Base-by-base conservation (phyloP, 2,329 filamentous ascomycete species). In the Diaporthe sp. region DNA sequence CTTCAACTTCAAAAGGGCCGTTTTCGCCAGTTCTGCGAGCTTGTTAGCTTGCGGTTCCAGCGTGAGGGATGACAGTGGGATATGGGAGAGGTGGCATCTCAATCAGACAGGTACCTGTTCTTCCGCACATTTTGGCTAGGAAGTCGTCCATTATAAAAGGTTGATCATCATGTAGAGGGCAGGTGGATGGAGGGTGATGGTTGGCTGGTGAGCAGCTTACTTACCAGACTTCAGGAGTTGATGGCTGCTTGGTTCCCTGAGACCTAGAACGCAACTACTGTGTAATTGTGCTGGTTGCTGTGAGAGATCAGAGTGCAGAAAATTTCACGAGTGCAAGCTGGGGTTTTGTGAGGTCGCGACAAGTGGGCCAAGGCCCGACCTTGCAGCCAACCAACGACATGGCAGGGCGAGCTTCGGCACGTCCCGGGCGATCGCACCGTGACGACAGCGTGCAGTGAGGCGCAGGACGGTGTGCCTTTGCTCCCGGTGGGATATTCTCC, bases 61-160 rank as follows among this genome's bases (percentile, higher is more conserved):
- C 9, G 17, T 5, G 8, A 35, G 25, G 47, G 12, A 35, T 22
- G 25, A 63, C 32, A 37, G 19, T 51, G 25, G 22, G 22, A 39
- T 32, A 25, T 51, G 2, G 58, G 56, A 51, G 39, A 9, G 9
- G 19, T 35, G 58, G 37, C 47, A 42, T 73, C 63, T 61, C 53
- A 44, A 59, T 70, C 65, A 73, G 71, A 73, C 55, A 73, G 65
- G 71, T 42, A 61, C 71, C 71, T 73, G 71, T 59, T 73, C 47
- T 51, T 73, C 71, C 65, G 63, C 71, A 73, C 51, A 69, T 70
- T 73, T 69, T 73, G 71, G 56, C 71, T 73, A 73, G 65, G 71
- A 73, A 73, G 71, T 73, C 71, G 71, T 73, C 71, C 71, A 73
- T 73, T 73, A 73, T 73, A 70, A 72, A 73, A 73, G 71, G 71